A percentile compares a stretch with the other conserved stretches of the same genome.
Evolutionary conservation across 2,329 filamentous ascomycete genomes (phyloP).

Genomic region (Calonectria fujianensis): DNA sequence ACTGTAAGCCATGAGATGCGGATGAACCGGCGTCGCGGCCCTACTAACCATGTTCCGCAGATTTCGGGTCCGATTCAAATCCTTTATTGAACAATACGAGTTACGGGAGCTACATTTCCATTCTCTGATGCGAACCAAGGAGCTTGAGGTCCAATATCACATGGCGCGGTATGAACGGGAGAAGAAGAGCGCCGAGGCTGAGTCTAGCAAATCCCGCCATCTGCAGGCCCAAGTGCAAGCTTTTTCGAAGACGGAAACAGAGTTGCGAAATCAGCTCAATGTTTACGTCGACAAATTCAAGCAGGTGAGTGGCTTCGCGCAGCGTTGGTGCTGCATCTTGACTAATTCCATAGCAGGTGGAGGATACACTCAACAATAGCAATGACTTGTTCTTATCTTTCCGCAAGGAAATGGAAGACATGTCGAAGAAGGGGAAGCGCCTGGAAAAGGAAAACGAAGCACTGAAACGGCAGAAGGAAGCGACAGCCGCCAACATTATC

Average conservation of each 20-base stretch:
- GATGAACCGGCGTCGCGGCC: background rate
- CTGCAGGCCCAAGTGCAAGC: constrained; percentile 94
- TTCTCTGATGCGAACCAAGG: constrained; percentile 92
- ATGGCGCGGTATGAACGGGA: constrained; percentile 92
- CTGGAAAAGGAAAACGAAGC: constrained; percentile 97
- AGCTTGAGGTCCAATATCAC: constrained; percentile 95
- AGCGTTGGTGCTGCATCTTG: constrained; percentile 46
- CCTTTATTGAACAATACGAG: constrained; percentile 97
- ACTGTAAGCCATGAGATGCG: constrained; percentile 74
- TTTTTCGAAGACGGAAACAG: constrained; percentile 96
- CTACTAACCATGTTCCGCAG: constrained; percentile 65
- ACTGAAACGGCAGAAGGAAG: constrained; percentile 93
- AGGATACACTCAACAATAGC: constrained; percentile 98
- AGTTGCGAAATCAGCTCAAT: constrained; percentile 95
- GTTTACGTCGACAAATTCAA: constrained; percentile 99
- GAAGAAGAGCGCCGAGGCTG: constrained; percentile 89
- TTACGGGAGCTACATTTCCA: constrained; percentile 96
- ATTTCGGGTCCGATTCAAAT: constrained; percentile 92
- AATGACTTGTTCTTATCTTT: constrained; percentile 98
- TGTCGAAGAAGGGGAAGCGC: constrained; percentile 99
- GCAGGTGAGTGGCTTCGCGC: constrained; percentile 80
- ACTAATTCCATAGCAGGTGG: constrained; percentile 78
- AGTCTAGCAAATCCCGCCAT: constrained; percentile 86
- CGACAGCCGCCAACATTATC: constrained; percentile 94
- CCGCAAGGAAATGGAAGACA: constrained; percentile 99